A percentile compares a stretch with the other conserved stretches of the same genome.
phyloP scores from a whole-genome alignment of 306 rosid genomes.

The Gastrolobium bilobum region DNA sequence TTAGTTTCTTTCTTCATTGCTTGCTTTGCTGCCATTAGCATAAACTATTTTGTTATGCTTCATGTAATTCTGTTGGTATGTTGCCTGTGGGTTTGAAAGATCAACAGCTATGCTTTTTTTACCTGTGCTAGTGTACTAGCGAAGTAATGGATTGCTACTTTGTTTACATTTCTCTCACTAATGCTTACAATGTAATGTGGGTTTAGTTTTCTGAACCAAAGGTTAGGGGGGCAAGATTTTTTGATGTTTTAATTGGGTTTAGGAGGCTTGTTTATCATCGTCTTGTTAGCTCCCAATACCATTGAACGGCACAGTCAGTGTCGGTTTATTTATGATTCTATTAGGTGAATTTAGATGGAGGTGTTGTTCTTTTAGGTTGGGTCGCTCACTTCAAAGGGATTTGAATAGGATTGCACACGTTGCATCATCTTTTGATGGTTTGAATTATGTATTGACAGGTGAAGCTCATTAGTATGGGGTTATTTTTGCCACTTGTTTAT shows the following conservation, averaged over 20 bases:
- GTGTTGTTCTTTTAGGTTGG: conserved; percentile 62
- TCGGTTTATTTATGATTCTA: background rate
- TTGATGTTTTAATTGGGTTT: background rate
- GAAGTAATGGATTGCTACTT: too few relatives aligned
- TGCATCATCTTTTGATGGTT: conserved; percentile 71
- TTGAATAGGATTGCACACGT: conserved; percentile 75
- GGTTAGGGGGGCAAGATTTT: background rate
- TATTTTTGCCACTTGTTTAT: background rate
- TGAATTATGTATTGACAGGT: conserved; percentile 77
- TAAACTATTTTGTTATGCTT: background rate
- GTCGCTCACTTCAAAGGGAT: conserved; percentile 70
- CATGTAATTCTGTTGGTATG: background rate
- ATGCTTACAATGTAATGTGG: background rate
- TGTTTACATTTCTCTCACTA: background rate
- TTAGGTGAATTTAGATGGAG: conserved; percentile 1
- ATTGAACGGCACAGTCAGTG: background rate
- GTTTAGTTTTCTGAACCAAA: conserved; percentile 1
- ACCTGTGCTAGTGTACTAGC: background rate
- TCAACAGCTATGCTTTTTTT: background rate
- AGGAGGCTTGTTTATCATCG: too few relatives aligned
- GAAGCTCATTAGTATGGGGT: conserved; percentile 38
- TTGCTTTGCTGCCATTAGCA: background rate
- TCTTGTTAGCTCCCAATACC: too few relatives aligned
- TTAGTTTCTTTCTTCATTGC: background rate
- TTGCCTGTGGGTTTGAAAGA: background rate